A percentile compares a stretch with the other conserved stretches of the same genome.
Evolutionary conservation across 1,284 basidiomycete genomes (phyloP).

Genomic region (Boletus semigastroideus): DNA sequence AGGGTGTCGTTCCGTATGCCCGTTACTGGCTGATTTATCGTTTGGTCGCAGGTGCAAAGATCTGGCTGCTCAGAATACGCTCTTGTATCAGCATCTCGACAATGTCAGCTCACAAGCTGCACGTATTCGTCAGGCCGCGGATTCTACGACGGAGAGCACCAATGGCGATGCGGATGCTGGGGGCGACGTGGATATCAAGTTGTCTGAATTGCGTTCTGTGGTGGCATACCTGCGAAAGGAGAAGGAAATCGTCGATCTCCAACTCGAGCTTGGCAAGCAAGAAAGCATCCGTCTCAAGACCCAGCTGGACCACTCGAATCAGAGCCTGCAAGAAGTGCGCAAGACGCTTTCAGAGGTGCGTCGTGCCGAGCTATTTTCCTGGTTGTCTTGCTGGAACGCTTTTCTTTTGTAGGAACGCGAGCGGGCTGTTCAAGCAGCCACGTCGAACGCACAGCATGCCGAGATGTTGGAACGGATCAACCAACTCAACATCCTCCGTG

Average conservation of each 20-base stretch:
- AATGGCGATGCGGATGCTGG: conserved; percentile 44
- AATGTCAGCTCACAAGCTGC: conserved; percentile 81
- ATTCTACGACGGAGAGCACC: conserved; percentile 43
- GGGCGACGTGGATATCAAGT: conserved; percentile 56
- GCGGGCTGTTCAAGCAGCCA: conserved; percentile 63
- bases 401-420: conserved; percentile 66
- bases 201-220: conserved; percentile 76
- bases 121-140: conserved; percentile 69
- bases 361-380: neutral
- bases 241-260: conserved; percentile 88
- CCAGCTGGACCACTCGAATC: conserved; percentile 73
- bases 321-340: conserved; percentile 70
- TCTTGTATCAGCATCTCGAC: conserved; percentile 84
- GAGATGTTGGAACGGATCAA: conserved; percentile 88
- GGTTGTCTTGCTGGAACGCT: conserved; percentile 2
- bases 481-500: conserved; percentile 82
- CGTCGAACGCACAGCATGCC: conserved; percentile 78
- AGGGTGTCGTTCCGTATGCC: conserved; percentile 10
- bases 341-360: conserved; percentile 62
- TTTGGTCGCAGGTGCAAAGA: conserved; percentile 61
- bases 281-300: conserved; percentile 76
- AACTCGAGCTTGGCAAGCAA: conserved; percentile 84
- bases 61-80: conserved; percentile 72
- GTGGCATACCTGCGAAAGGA: conserved; percentile 84
- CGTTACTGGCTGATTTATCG: neutral